These are phyloP conservation scores for Phialophora chinensis DNA, from an alignment of 2,329 filamentous ascomycete species.

Conservation along the genomic window DNA sequence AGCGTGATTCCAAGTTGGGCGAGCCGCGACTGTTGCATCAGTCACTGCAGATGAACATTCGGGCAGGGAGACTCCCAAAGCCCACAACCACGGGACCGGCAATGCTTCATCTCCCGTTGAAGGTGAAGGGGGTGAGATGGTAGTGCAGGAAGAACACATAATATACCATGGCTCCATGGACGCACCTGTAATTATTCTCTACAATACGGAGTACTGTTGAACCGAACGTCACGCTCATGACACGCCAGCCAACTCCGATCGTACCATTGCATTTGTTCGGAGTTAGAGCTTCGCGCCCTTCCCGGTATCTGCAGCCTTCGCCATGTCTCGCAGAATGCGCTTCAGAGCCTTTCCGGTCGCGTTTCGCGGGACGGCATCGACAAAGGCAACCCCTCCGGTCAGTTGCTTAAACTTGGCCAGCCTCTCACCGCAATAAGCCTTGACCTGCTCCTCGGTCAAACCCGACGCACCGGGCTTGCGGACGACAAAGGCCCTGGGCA, in stretches of 20 bases:
- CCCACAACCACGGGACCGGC: conserved; percentile 37
- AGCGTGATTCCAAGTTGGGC: conserved; percentile 43
- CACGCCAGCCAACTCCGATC: background rate
- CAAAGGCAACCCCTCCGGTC: conserved; percentile 57
- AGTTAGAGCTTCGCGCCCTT: background rate
- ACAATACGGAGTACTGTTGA: background rate
- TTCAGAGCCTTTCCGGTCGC: conserved; percentile 56
- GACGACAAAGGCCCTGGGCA: conserved; percentile 53
- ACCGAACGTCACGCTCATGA: background rate
- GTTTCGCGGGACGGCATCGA: conserved; percentile 57
- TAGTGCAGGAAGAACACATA: background rate
- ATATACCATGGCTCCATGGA: background rate
- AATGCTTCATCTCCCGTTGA: conserved; percentile 45
- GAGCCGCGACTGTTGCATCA: conserved; percentile 47
- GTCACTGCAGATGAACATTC: conserved; percentile 50
- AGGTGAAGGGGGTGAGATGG: conserved; percentile 29
- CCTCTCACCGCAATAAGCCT: conserved; percentile 47
- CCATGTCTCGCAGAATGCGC: conserved; percentile 30
- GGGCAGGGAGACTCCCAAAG: conserved; percentile 46
- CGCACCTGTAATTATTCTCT: background rate
- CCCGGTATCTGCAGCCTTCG: conserved; percentile 14
- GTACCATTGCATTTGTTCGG: background rate
- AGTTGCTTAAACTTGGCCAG: conserved; percentile 68
- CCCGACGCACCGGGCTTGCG: conserved; percentile 47
- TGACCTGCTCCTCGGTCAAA: conserved; percentile 49